Conservation (phyloP, 2,329 filamentous ascomycete species). For the Rhinocladiella mackenziei region DNA sequence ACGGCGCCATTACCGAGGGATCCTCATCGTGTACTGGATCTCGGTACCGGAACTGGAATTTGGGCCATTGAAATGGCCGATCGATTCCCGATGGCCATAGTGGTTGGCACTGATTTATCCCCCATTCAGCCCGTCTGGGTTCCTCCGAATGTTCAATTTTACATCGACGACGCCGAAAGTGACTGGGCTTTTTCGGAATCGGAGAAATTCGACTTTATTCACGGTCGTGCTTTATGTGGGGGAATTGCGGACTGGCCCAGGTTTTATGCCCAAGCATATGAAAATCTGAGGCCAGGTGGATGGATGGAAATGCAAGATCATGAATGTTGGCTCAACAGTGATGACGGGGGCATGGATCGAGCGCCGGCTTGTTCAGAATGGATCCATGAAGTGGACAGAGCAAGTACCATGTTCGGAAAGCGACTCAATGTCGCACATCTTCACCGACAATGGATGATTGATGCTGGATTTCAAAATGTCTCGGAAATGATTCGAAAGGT, state of each 20-base stretch:
- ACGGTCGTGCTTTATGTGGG: conserved; percentile 50
- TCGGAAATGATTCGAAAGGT: conserved; percentile 46
- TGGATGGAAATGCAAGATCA: conserved; percentile 41
- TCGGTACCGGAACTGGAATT: conserved; percentile 37
- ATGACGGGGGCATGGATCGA: conserved; percentile 13
- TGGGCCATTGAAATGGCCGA: conserved; percentile 39
- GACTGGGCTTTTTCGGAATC: conserved; percentile 37
- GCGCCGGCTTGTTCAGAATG: conserved; percentile 29
- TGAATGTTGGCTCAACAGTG: conserved; percentile 16
- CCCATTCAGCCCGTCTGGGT: conserved; percentile 39
- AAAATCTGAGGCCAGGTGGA: conserved; percentile 37
- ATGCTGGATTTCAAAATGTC: conserved; percentile 54
- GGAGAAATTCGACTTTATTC: conserved; percentile 35
- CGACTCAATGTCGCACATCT: conserved; percentile 35
- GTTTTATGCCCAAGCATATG: conserved; percentile 31
- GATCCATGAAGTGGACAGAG: conserved; percentile 31
- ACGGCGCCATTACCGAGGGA: conserved; percentile 30
- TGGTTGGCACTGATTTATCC: conserved; percentile 45
- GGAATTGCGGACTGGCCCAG: conserved; percentile 54
- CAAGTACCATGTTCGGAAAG: conserved; percentile 35
- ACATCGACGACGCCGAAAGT: conserved; percentile 36
- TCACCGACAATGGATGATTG: conserved; percentile 30
- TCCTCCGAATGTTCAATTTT: conserved; percentile 36
- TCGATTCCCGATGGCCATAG: conserved; percentile 13
- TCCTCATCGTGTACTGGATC: conserved; percentile 33